Conservation (phyloP, 495 filamentous ascomycete species). For the Neurospora discreta region DNA sequence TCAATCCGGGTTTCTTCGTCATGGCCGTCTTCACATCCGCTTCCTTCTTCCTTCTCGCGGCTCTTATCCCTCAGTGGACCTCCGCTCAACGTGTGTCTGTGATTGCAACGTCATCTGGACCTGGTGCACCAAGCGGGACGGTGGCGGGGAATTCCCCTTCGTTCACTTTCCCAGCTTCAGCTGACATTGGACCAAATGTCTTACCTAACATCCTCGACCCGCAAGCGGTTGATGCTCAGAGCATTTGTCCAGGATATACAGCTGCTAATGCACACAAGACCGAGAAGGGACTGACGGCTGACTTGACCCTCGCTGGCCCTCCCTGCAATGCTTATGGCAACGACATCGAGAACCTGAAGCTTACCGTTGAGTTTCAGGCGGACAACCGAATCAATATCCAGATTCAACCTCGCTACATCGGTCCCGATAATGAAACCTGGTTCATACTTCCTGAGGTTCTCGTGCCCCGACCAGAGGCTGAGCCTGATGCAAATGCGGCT, state of each 20-base stretch:
- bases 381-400: conserved; percentile 64
- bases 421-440: conserved; percentile 52
- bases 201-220: conserved; percentile 66
- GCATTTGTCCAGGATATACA: conserved; percentile 65
- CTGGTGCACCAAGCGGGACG: neutral
- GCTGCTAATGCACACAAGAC: conserved; percentile 48
- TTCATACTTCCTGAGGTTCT: conserved; percentile 54
- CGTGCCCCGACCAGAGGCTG: conserved; percentile 46
- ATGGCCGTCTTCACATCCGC: conserved; percentile 13
- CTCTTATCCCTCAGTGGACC: neutral
- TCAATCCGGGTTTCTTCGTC: conserved; percentile 1
- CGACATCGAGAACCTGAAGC: conserved; percentile 51
- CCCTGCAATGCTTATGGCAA: conserved; percentile 65
- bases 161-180: conserved; percentile 40
- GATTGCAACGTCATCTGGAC: neutral
- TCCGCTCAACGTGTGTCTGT: neutral
- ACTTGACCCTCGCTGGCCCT: conserved; percentile 52
- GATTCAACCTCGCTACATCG: conserved; percentile 59
- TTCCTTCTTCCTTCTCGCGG: conserved; percentile 8
- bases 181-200: conserved; percentile 44
- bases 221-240: conserved; percentile 58
- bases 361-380: conserved; percentile 63
- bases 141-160: conserved; percentile 2
- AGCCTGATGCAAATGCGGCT: conserved; percentile 21
- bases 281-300: conserved; percentile 42